Evolutionary conservation across 2,329 filamentous ascomycete species (phyloP).

Genomic region (Fusarium concolor): DNA sequence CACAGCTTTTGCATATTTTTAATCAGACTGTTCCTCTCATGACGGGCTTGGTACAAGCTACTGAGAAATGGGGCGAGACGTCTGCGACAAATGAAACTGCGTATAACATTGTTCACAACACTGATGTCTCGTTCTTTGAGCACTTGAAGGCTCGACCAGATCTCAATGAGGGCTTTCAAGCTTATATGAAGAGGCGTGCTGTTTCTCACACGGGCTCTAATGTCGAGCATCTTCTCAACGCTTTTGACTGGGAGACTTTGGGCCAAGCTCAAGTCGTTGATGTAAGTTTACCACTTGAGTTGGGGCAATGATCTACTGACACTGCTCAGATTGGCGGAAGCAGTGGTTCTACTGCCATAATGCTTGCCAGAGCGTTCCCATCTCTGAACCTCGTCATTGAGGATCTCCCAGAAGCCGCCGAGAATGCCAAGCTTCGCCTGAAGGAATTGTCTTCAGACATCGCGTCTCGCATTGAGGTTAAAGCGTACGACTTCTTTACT

Average conservation of each 20-base stretch:
- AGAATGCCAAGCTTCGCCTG: constrained; percentile 17
- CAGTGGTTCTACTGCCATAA: constrained; percentile 12
- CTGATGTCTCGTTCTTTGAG: constrained; percentile 49
- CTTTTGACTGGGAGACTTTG: constrained; percentile 20
- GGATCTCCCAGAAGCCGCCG: constrained; percentile 42
- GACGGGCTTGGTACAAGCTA: constrained; percentile 40
- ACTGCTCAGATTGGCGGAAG: constrained; percentile 15
- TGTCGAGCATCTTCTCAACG: constrained; percentile 24
- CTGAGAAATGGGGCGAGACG: constrained; percentile 44
- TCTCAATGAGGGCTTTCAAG: constrained; percentile 13
- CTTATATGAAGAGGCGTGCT: constrained; percentile 33
- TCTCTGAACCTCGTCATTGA: constrained; percentile 52
- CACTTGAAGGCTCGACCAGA: constrained; percentile 38
- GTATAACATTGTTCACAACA: constrained; percentile 47
- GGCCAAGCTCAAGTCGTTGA: constrained; percentile 24
- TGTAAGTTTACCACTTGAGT: neutral
- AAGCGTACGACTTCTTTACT: constrained; percentile 50
- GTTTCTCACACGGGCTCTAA: constrained; percentile 31
- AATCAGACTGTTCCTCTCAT: constrained; percentile 44
- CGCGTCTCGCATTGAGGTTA: constrained; percentile 38
- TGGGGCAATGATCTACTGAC: neutral
- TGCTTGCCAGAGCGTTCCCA: constrained; percentile 48
- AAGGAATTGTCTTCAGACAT: constrained; percentile 36
- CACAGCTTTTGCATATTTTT: constrained; percentile 50
- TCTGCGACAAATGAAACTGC: constrained; percentile 45